Conservation (phyloP, 2,329 filamentous ascomycete species). For the Ceratocystis destructans region DNA sequence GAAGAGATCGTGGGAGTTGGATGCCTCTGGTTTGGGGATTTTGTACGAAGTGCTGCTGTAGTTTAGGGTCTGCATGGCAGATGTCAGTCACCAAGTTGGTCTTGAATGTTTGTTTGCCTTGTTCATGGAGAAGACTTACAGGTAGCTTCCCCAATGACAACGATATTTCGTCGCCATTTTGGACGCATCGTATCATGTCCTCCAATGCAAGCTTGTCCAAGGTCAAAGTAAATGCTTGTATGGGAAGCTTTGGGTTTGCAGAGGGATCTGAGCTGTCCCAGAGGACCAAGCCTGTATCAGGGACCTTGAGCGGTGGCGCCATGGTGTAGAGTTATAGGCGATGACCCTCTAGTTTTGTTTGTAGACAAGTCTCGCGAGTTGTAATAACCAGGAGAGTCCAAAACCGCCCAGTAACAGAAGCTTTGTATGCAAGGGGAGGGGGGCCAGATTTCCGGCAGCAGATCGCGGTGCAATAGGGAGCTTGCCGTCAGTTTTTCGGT, state of each 20-base stretch:
- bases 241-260: constrained; percentile 31
- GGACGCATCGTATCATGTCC: constrained; percentile 47
- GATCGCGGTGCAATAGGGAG: too few species aligned
- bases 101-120: neutral
- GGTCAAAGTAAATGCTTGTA: constrained; percentile 45
- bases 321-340: constrained; percentile 45
- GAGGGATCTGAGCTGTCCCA: constrained; percentile 37
- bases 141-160: constrained; percentile 44
- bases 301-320: constrained; percentile 38
- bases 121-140: constrained; percentile 33
- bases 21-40: constrained; percentile 33
- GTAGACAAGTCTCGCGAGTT: neutral
- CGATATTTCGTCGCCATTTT: constrained; percentile 42
- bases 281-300: constrained; percentile 40
- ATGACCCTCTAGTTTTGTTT: neutral
- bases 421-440: too few species aligned
- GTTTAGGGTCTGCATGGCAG: constrained; percentile 34
- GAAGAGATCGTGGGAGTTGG: constrained; percentile 43
- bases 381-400: neutral
- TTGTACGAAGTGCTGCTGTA: constrained; percentile 39
- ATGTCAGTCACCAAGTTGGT: neutral
- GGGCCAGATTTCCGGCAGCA: too few species aligned
- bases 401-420: neutral
- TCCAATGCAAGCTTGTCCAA: constrained; percentile 45
- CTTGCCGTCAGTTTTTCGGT: neutral